phyloP scores from a whole-genome alignment of 1,284 basidiomycete genomes.

The Moesziomyces antarcticus region DNA sequence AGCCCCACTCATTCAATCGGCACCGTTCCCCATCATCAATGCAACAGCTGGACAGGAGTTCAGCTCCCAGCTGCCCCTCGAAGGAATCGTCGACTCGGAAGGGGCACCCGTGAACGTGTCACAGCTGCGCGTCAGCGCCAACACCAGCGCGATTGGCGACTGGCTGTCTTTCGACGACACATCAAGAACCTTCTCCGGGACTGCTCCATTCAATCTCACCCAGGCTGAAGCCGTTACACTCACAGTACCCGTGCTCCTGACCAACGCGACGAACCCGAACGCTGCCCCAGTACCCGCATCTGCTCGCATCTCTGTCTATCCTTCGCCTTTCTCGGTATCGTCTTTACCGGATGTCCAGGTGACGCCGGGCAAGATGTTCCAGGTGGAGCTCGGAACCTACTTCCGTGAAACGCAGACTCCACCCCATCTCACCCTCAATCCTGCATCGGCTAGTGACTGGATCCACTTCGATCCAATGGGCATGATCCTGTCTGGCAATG shows the following conservation, averaged over 20 bases:
- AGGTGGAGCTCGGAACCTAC: constrained; percentile 35
- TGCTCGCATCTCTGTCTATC: constrained; percentile 60
- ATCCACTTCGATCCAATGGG: constrained; percentile 67
- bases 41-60: constrained; percentile 71
- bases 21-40: constrained; percentile 70
- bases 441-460: constrained; percentile 66
- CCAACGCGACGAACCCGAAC: constrained; percentile 8
- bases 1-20: constrained; percentile 37
- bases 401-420: constrained; percentile 13
- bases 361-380: constrained; percentile 30
- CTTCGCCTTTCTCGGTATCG: constrained; percentile 30
- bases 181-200: constrained; percentile 75
- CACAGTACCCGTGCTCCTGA: constrained; percentile 75
- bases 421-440: constrained; percentile 21
- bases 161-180: constrained; percentile 77
- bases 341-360: constrained; percentile 29
- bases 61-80: constrained; percentile 54
- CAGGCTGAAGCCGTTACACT: constrained; percentile 55
- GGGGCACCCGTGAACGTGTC: constrained; percentile 19
- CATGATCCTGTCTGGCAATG: constrained; percentile 65
- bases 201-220: constrained; percentile 71
- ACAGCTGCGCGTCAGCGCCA: constrained; percentile 51
- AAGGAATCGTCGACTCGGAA: constrained; percentile 20
- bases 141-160: constrained; percentile 69
- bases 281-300: constrained; percentile 16